Percentiles rank a stretch among this genome's conserved stretches.
Evolutionary conservation across 495 filamentous ascomycete species (phyloP).

Genomic region (Trichocladium uniseriatum): DNA sequence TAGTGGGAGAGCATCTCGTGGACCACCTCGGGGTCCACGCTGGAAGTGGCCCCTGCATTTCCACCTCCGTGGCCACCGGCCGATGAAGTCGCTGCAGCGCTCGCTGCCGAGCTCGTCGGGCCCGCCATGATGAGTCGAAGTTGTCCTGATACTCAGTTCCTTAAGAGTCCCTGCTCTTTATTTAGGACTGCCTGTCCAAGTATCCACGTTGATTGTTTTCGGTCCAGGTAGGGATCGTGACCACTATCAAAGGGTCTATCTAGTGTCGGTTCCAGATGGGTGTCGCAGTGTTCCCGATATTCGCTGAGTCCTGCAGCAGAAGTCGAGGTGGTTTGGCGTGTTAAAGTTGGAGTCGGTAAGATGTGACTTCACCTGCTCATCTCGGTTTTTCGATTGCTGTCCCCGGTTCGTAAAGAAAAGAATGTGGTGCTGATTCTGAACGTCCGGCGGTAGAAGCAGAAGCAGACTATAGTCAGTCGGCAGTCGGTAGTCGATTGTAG

Average conservation of each 20-base stretch:
- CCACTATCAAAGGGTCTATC: constrained; percentile 1
- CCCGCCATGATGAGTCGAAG: not conserved
- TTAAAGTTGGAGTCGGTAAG: too few species aligned
- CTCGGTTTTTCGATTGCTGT: too few species aligned
- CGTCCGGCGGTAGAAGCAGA: not conserved
- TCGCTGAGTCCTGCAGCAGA: constrained; percentile 5
- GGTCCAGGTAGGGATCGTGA: not conserved
- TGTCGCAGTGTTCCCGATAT: not conserved
- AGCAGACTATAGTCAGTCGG: not conserved
- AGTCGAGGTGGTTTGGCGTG: not conserved
- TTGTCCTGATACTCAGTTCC: not conserved
- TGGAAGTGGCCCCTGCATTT: constrained; percentile 5
- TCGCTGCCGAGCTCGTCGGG: not conserved
- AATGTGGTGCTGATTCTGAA: too few species aligned
- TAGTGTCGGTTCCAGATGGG: not conserved
- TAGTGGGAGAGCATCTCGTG: constrained; percentile 40
- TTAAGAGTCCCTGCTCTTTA: not conserved
- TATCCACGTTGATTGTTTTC: too few species aligned
- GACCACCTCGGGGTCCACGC: constrained; percentile 24
- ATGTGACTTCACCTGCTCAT: too few species aligned
- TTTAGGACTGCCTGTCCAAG: too few species aligned
- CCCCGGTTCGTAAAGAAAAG: too few species aligned
- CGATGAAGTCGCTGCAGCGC: constrained; percentile 2
- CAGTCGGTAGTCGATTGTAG: not conserved
- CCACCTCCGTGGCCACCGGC: constrained; percentile 3